A percentile compares a stretch with the other conserved stretches of the same genome.
Conservation (phyloP, 2,329 filamentous ascomycete genomes). For the Exophiala lecanii-corni region DNA sequence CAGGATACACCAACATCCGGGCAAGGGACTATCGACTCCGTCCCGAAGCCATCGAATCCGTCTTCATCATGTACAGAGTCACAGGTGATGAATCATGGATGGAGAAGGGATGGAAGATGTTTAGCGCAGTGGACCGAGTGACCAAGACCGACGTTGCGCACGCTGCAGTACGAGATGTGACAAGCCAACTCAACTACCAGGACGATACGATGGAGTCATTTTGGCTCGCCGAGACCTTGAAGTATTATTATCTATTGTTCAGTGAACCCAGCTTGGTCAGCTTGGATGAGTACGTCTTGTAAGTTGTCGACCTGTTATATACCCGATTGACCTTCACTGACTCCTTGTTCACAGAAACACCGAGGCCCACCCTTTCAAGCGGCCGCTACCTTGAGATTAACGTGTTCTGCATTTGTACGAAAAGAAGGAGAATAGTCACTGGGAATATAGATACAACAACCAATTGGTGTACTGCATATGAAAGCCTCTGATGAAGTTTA, state of each 20-base stretch:
- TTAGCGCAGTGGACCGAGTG: conserved; percentile 56
- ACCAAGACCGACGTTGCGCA: conserved; percentile 61
- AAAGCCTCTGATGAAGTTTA: too few species aligned
- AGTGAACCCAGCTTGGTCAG: conserved; percentile 41
- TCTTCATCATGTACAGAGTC: conserved; percentile 72
- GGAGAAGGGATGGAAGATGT: conserved; percentile 71
- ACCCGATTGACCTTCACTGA: conserved; percentile 12
- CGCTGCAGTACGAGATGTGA: conserved; percentile 64
- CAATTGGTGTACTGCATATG: too few species aligned
- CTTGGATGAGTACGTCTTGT: conserved; percentile 45
- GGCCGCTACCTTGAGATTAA: conserved; percentile 25
- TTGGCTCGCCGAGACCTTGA: conserved; percentile 55
- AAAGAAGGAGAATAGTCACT: too few species aligned
- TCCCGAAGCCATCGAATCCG: conserved; percentile 74
- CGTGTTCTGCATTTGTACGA: too few species aligned
- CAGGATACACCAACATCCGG: conserved; percentile 38
- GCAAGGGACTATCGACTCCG: conserved; percentile 39
- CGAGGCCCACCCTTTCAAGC: conserved; percentile 38
- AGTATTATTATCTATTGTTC: conserved; percentile 46
- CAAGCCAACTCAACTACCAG: conserved; percentile 40
- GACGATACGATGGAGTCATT: conserved; percentile 70
- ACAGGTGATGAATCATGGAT: conserved; percentile 63
- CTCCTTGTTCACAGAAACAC: conserved; percentile 32
- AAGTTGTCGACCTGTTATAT: conserved; percentile 26
- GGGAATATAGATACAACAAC: too few species aligned